A percentile compares a stretch with the other conserved stretches of the same genome.
phyloP scores from a whole-genome alignment of 192 early-diverging fungal genomes.

The Backusella australiensis region DNA sequence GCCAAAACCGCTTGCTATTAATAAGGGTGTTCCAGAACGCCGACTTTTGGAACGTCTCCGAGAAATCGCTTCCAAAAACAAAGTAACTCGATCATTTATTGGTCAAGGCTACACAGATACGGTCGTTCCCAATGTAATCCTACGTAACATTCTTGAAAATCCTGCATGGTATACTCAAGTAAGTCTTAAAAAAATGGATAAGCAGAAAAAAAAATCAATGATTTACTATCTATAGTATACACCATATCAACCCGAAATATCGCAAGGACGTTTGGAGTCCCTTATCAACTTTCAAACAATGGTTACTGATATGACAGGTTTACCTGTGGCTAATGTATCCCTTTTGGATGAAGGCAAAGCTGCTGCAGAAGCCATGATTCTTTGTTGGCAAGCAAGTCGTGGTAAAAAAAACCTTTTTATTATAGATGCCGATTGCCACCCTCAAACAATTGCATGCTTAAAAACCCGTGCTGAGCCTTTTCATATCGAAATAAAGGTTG shows the following conservation, averaged over 20 bases:
- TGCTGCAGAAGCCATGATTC: constrained; percentile 95
- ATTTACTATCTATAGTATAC: constrained; percentile 67
- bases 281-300: constrained; percentile 98
- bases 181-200: neutral
- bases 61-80: constrained; percentile 86
- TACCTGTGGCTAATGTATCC: constrained; percentile 95
- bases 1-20: constrained; percentile 65
- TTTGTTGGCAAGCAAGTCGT: constrained; percentile 72
- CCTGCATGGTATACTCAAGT: constrained; percentile 98
- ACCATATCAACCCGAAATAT: constrained; percentile 99
- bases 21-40: constrained; percentile 75
- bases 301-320: constrained; percentile 92
- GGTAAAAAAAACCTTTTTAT: constrained; percentile 88
- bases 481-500: constrained; percentile 87
- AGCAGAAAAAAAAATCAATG: too few relatives aligned
- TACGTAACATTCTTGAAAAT: constrained; percentile 97
- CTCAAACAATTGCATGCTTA: constrained; percentile 93
- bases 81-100: constrained; percentile 88
- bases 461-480: constrained; percentile 92
- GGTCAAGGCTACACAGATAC: constrained; percentile 94
- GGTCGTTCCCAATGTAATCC: constrained; percentile 91
- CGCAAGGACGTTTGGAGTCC: constrained; percentile 97
- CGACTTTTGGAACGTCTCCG: constrained; percentile 81
- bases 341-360: constrained; percentile 98
- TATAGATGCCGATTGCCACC: constrained; percentile 89